Conservation (phyloP, 225 moss, liverwort and hornwort genomes). For the Bryum argenteum region DNA sequence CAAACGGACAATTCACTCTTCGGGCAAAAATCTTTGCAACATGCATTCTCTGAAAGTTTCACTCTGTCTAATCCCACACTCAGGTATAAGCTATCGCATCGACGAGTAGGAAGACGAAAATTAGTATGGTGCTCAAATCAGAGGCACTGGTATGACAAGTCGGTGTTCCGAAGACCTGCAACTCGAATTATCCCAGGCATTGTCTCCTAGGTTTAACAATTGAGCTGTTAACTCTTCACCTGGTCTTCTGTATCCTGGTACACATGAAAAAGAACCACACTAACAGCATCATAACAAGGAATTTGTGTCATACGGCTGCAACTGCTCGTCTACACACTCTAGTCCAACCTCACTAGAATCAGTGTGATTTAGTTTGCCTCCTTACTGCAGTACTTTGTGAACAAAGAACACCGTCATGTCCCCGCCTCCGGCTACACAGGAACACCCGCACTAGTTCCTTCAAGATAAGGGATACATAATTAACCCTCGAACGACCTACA, state of each 20-base stretch:
- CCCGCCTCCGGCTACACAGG: not conserved
- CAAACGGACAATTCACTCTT: not conserved
- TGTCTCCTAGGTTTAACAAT: conserved; percentile 13
- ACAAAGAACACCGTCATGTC: not conserved
- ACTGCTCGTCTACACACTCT: not conserved
- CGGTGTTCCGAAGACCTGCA: conserved; percentile 49
- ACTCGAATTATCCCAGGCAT: conserved; percentile 79
- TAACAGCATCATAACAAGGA: conserved; percentile 1
- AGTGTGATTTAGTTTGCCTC: not conserved
- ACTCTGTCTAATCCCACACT: not conserved
- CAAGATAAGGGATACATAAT: not conserved
- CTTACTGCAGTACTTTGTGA: not conserved
- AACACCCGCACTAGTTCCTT: not conserved
- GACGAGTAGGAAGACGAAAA: not conserved
- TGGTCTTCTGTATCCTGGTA: conserved; percentile 12
- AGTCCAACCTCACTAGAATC: not conserved
- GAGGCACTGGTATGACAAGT: not conserved
- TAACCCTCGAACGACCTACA: not conserved
- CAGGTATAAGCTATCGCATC: not conserved
- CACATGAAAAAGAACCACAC: not conserved
- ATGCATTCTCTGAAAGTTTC: not conserved
- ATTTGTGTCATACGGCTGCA: not conserved
- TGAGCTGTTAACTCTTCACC: not conserved
- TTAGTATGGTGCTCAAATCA: not conserved
- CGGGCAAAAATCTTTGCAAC: too few species aligned